These are phyloP conservation scores for Paramecium sexaurelia DNA, from an alignment of 73 alveolate species.

Conservation along the genomic window DNA sequence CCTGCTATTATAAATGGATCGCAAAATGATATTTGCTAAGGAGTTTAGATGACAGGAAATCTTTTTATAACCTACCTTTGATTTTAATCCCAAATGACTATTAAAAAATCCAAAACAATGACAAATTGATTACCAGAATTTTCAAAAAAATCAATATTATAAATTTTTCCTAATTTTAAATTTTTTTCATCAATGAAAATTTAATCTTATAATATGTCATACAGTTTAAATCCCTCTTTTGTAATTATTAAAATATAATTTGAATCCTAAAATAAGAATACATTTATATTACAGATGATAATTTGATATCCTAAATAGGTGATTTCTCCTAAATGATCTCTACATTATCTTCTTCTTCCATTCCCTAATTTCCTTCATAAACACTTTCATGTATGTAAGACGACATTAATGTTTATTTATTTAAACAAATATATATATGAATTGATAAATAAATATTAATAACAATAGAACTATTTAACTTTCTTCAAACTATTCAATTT, in stretches of 20 bases:
- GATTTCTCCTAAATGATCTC: not conserved
- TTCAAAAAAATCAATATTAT: not conserved
- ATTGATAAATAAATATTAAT: no score
- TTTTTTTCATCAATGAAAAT: not conserved
- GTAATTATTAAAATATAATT: not conserved
- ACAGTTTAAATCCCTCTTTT: not conserved
- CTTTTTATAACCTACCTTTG: not conserved
- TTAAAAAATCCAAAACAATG: not conserved
- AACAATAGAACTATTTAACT: no score
- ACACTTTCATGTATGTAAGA: not conserved
- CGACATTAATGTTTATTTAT: no score
- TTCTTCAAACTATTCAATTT: no score
- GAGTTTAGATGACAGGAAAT: not conserved
- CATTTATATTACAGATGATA: not conserved
- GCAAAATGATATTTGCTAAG: not conserved
- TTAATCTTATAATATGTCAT: not conserved
- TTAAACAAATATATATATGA: no score
- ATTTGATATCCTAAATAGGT: not conserved
- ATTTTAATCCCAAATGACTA: not conserved
- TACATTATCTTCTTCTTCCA: not conserved
- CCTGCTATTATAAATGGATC: constrained; percentile 25
- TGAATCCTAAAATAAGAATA: not conserved
- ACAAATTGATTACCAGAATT: not conserved
- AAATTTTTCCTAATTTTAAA: not conserved
- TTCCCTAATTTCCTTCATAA: not conserved